These are phyloP conservation scores for Aspergillus bertholletiae DNA, from an alignment of 495 filamentous ascomycete species.

Conservation along the genomic window DNA sequence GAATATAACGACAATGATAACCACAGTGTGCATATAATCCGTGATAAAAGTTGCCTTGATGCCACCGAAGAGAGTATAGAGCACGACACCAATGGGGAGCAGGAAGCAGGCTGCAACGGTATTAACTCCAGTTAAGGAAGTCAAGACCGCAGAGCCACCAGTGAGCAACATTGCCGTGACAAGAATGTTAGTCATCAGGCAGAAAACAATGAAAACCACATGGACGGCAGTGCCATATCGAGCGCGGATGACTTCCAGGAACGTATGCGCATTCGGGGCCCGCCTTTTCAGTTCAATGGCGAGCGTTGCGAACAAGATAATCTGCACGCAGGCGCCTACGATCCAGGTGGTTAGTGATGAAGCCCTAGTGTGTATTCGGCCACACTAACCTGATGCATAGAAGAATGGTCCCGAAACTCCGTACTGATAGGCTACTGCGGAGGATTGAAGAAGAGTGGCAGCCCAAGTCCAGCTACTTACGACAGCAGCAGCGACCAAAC, in stretches of 20 bases:
- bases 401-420: conserved; percentile 92
- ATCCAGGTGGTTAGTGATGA: not conserved
- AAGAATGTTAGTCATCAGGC: conserved; percentile 78
- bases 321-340: conserved; percentile 52
- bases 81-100: conserved; percentile 77
- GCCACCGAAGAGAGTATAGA: conserved; percentile 76
- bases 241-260: conserved; percentile 70
- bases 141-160: conserved; percentile 84
- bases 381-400: conserved; percentile 59
- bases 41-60: conserved; percentile 76
- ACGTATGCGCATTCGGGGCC: conserved; percentile 83
- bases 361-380: not conserved
- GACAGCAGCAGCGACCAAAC: conserved; percentile 91
- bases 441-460: conserved; percentile 63
- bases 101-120: conserved; percentile 90
- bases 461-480: conserved; percentile 94
- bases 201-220: conserved; percentile 75
- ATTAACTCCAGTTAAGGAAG: conserved; percentile 77
- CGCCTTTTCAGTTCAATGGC: conserved; percentile 91
- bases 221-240: conserved; percentile 63
- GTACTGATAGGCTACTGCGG: conserved; percentile 86
- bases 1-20: conserved; percentile 85
- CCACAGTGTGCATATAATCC: conserved; percentile 84
- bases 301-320: conserved; percentile 87
- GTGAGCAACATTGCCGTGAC: conserved; percentile 92